phyloP scores from a whole-genome alignment of 371 early-diverging fungal genomes.

The Batkoa obscura region DNA sequence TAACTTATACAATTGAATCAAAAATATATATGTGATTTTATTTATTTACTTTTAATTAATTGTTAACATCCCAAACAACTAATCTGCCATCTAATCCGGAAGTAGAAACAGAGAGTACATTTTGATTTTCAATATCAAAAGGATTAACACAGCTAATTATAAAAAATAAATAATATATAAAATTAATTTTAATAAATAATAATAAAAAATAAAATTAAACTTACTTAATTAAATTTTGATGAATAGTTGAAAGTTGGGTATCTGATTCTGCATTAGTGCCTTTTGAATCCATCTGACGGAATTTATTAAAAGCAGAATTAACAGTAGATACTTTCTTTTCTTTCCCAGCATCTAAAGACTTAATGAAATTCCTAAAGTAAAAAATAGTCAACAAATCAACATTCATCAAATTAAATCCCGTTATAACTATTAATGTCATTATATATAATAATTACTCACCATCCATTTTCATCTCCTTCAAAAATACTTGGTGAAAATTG shows the following conservation, averaged over 20 bases:
- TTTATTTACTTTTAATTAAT: no score
- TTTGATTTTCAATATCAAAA: constrained; percentile 4
- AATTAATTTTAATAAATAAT: background rate
- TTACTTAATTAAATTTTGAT: constrained; percentile 90
- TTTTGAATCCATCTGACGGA: constrained; percentile 83
- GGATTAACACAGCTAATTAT: constrained; percentile 4
- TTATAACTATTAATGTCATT: background rate
- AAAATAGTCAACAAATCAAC: no score
- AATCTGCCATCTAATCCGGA: constrained; percentile 83
- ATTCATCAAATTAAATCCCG: no score
- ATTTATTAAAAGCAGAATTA: constrained; percentile 59
- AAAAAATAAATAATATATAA: background rate
- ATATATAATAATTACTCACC: constrained; percentile 20
- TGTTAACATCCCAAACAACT: constrained; percentile 45
- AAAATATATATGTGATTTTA: no score
- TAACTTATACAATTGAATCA: no score
- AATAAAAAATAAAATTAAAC: constrained; percentile 5
- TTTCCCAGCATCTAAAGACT: constrained; percentile 52
- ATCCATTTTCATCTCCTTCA: constrained; percentile 35
- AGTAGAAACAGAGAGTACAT: constrained; percentile 53
- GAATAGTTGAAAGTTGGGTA: constrained; percentile 52
- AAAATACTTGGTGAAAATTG: constrained; percentile 79
- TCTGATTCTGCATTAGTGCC: constrained; percentile 29
- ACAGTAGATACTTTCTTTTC: constrained; percentile 25
- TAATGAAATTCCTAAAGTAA: constrained; percentile 29